A percentile compares a stretch with the other conserved stretches of the same genome.
These are phyloP conservation scores for Vaccinium myrtillus DNA, from an alignment of 148 eudicot genomes.

Conservation along the genomic window DNA sequence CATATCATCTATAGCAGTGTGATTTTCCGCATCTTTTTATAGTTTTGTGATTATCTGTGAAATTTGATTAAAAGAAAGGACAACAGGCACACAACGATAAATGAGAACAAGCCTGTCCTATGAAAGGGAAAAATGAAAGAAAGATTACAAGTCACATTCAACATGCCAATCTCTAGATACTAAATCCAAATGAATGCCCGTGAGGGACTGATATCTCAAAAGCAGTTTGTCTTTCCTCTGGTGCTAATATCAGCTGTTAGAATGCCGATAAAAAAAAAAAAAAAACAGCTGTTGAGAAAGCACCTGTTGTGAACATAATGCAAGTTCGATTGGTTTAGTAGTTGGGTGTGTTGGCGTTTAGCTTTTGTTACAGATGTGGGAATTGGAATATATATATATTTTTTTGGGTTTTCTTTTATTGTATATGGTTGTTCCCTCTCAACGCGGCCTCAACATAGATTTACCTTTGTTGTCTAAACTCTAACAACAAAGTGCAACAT, in stretches of 20 bases:
- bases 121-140: not conserved
- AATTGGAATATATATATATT: too few relatives aligned
- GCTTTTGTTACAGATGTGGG: not conserved
- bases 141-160: not conserved
- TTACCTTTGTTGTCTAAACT: too few relatives aligned
- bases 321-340: not conserved
- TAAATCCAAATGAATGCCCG: not conserved
- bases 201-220: not conserved
- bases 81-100: not conserved
- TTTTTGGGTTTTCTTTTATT: not conserved
- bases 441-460: not conserved
- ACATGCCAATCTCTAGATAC: not conserved
- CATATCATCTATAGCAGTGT: not conserved
- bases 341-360: not conserved
- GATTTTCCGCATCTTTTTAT: not conserved
- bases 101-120: not conserved
- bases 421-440: not conserved
- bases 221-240: not conserved
- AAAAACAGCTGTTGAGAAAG: not conserved
- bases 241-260: not conserved
- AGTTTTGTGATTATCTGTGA: not conserved
- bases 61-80: not conserved
- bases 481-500: not conserved
- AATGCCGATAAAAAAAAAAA: too few relatives aligned
- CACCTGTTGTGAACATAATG: not conserved